Evolutionary conservation across 371 early-diverging fungal species (phyloP).

Genomic region (Choanephora cucurbitarum): DNA sequence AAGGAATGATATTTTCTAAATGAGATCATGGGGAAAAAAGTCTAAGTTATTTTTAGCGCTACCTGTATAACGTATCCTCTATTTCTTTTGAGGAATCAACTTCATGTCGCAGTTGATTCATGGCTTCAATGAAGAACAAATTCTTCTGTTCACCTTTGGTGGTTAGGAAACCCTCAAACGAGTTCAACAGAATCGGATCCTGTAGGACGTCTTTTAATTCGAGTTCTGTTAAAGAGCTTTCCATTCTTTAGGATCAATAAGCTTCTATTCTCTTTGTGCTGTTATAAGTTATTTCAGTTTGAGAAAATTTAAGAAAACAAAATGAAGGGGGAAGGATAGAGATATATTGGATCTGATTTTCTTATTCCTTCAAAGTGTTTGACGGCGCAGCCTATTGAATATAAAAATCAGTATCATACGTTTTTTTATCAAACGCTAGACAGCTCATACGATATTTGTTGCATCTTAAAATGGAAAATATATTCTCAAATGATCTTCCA

Average conservation of each 20-base stretch:
- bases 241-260: background rate
- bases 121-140: constrained; percentile 48
- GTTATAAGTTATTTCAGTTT: no score
- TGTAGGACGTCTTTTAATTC: constrained; percentile 6
- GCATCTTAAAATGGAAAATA: no score
- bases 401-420: no score
- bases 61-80: constrained; percentile 35
- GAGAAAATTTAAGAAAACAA: background rate
- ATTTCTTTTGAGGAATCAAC: constrained; percentile 11
- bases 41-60: background rate
- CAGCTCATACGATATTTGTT: no score
- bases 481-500: no score
- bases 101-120: constrained; percentile 40
- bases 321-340: background rate
- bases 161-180: constrained; percentile 35
- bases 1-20: background rate
- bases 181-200: constrained; percentile 30
- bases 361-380: no score
- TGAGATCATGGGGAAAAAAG: background rate
- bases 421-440: no score
- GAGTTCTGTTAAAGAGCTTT: background rate
- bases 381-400: no score
- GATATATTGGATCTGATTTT: background rate
- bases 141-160: constrained; percentile 32
- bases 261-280: background rate